Evolutionary conservation across 2,329 filamentous ascomycete genomes (phyloP).

Genomic region (Colletotrichum paranaense): DNA sequence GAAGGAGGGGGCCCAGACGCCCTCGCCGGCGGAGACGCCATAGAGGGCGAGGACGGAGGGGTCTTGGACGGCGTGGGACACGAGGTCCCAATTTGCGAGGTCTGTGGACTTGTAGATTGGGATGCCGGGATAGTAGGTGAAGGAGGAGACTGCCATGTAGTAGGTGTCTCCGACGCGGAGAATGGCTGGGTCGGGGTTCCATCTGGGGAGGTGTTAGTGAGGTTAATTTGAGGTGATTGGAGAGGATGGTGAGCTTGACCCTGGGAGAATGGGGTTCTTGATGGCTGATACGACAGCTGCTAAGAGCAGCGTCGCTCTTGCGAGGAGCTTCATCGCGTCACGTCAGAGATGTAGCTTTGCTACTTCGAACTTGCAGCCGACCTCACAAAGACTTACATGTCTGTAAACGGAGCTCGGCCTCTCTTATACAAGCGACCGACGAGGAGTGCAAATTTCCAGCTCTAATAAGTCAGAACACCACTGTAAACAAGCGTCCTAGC

Average conservation of each 20-base stretch:
- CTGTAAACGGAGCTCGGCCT: neutral
- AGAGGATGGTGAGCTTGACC: neutral
- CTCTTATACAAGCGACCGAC: neutral
- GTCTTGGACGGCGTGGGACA: constrained; percentile 17
- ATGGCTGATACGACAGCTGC: constrained; percentile 21
- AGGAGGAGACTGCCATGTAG: constrained; percentile 19
- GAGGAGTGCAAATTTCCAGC: neutral
- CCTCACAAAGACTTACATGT: neutral
- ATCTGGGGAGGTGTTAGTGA: constrained; percentile 3
- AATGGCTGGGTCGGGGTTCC: constrained; percentile 29
- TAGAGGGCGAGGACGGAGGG: constrained; percentile 19
- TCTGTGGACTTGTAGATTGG: constrained; percentile 51
- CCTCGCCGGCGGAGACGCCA: constrained; percentile 16
- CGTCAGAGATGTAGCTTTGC: too few relatives aligned
- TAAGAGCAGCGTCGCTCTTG: constrained; percentile 8
- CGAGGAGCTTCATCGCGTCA: constrained; percentile 19
- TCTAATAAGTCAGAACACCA: too few relatives aligned
- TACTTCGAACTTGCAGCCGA: neutral
- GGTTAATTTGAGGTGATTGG: neutral
- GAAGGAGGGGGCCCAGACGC: constrained; percentile 35
- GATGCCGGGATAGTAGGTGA: constrained; percentile 66
- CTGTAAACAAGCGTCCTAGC: neutral
- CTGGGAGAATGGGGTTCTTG: constrained; percentile 29
- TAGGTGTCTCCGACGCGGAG: constrained; percentile 21
- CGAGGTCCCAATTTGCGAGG: constrained; percentile 26